Evolutionary conservation across 2,329 filamentous ascomycete species (phyloP).

Genomic region (Cladosporium sphaerospermum): DNA sequence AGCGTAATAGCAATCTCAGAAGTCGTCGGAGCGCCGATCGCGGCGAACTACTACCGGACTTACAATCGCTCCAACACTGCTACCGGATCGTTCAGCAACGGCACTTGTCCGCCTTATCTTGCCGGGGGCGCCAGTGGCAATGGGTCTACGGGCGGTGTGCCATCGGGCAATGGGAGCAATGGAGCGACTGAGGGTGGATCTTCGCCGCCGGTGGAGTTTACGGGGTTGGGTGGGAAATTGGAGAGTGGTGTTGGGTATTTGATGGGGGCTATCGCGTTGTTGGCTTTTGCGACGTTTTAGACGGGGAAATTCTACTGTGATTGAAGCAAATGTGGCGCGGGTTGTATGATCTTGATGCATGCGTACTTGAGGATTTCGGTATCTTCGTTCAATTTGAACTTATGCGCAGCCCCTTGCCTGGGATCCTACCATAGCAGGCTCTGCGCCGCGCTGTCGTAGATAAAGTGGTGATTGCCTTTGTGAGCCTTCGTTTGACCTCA

Average conservation of each 20-base stretch:
- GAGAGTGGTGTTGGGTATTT: constrained; percentile 1
- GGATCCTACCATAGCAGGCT: too few species aligned
- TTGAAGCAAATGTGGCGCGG: too few species aligned
- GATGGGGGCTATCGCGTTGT: background rate
- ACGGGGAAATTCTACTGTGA: background rate
- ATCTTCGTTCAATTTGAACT: too few species aligned
- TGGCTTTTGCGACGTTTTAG: constrained; percentile 5
- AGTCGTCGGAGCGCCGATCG: constrained; percentile 18
- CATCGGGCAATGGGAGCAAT: background rate
- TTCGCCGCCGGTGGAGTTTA: constrained; percentile 30
- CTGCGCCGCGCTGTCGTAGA: too few species aligned
- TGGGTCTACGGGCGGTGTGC: background rate
- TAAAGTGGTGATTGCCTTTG: too few species aligned
- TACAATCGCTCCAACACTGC: constrained; percentile 18
- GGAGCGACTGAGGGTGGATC: constrained; percentile 12
- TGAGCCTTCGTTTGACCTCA: too few species aligned
- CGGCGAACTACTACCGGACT: constrained; percentile 24
- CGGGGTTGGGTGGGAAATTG: background rate
- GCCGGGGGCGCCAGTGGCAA: background rate
- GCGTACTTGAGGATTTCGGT: too few species aligned
- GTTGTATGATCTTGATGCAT: too few species aligned
- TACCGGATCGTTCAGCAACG: constrained; percentile 14
- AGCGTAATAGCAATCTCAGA: constrained; percentile 18
- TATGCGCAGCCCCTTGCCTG: too few species aligned
- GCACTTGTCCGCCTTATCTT: constrained; percentile 13